Evolutionary conservation across 2,329 filamentous ascomycete genomes (phyloP), one percentile per base, ranked within the genome.

Genomic region (Ophiostoma novo-ulmi): DNA sequence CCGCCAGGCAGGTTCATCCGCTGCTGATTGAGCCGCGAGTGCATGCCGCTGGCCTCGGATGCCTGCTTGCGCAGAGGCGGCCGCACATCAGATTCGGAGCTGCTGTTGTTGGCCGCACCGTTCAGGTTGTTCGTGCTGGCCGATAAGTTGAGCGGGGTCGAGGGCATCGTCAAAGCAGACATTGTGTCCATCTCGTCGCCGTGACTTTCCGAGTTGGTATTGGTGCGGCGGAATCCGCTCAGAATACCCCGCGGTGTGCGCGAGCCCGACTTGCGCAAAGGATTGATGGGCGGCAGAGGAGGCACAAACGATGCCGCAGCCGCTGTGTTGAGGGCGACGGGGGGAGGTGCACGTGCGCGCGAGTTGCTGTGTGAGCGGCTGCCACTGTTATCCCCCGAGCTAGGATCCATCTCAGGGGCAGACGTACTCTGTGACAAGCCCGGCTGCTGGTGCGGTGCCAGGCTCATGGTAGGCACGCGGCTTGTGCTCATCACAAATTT

Each of bases 251-350:
- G 82, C 7, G 70, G 66, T 2, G 77, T 75, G 41, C 76, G 78
- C 0, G 78, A 77, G 14, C 76, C 77, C 14, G 82, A 79, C 67
- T 79, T 80, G 11, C 86, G 82, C 67, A 85, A 81, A 38, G 86
- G 86, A 75, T 88, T 88, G 76, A 88, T 85, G 1, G 86, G 85
- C 2, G 86, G 86, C 48, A 88, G 71, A 13, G 72, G 69, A 1
- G 86, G 86, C 1, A 79, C 80, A 36, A 75, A 71, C 22, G 76
- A 48, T 74, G 5, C 35, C 6, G 77, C 76, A 81, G 41, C 78
- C 79, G 3, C 44, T 6, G 78, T 78, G 4, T 80, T 48, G 17
- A 48, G 44, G 17, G 44, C 44, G 5, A 48, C 44, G 5, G 44
- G 44, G 5, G 44, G 44, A 17, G 44, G 44, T 2, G 44, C 44